A percentile compares a stretch with the other conserved stretches of the same genome.
Evolutionary conservation across 1,284 basidiomycete species (phyloP).

Genomic region (Ustilago sp.): DNA sequence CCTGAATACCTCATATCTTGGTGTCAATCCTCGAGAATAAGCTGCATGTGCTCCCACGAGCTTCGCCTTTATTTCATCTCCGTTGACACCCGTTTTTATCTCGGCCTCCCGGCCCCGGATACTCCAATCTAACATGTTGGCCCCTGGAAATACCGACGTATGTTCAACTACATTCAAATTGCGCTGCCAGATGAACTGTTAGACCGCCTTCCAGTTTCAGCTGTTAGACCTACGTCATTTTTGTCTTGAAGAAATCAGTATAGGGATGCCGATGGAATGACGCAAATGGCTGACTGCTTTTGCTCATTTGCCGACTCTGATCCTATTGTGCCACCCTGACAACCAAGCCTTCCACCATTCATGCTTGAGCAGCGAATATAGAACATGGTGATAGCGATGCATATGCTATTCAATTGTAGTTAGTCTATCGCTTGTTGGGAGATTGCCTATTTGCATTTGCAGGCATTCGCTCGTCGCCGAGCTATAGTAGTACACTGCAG

Average conservation of each 20-base stretch:
- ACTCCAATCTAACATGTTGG: too few species aligned
- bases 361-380: conserved; percentile 3
- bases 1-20: too few species aligned
- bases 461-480: neutral
- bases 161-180: too few species aligned
- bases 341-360: conserved; percentile 1
- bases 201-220: neutral
- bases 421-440: conserved; percentile 5
- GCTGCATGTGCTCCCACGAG: too few species aligned
- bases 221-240: neutral
- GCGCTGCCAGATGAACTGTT: neutral
- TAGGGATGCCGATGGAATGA: conserved; percentile 4
- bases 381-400: neutral
- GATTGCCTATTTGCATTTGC: neutral
- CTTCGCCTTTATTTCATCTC: too few species aligned
- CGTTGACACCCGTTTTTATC: too few species aligned
- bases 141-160: too few species aligned
- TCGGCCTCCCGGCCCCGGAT: too few species aligned
- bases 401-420: neutral
- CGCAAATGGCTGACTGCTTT: conserved; percentile 10
- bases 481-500: neutral
- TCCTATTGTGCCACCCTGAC: neutral
- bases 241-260: neutral
- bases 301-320: conserved; percentile 5
- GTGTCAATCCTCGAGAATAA: too few species aligned